These are phyloP conservation scores for Pythium plurisporium DNA, from an alignment of 352 stramenopile species.

Conservation along the genomic window DNA sequence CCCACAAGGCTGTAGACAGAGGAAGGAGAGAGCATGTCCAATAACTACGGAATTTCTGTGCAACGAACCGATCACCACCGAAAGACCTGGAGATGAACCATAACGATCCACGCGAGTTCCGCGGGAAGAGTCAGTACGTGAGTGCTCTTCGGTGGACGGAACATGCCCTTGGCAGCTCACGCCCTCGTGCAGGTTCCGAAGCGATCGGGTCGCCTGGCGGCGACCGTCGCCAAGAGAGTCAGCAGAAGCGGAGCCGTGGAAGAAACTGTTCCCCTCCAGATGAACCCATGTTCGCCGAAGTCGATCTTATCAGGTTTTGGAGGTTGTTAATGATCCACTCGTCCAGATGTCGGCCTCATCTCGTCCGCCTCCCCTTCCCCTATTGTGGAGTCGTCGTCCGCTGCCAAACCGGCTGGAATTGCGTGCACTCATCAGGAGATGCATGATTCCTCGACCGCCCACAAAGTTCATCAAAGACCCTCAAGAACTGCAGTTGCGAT, in stretches of 20 bases:
- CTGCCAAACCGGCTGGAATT: conserved; percentile 4
- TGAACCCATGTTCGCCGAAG: conserved; percentile 6
- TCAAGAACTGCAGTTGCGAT: too few relatives aligned
- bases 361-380: conserved; percentile 11
- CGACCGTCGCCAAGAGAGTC: neutral
- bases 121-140: neutral
- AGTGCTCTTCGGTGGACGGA: too few relatives aligned
- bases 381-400: conserved; percentile 9
- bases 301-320: conserved; percentile 10
- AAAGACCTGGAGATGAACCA: too few relatives aligned
- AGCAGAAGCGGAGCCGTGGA: too few relatives aligned
- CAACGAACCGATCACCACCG: neutral
- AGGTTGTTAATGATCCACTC: conserved; percentile 2
- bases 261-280: neutral
- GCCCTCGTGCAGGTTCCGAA: neutral
- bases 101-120: too few relatives aligned
- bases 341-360: neutral
- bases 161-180: too few relatives aligned
- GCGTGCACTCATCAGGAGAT: neutral
- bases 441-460: neutral
- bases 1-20: conserved; percentile 2
- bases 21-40: too few relatives aligned
- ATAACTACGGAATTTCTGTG: too few relatives aligned
- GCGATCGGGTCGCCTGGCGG: neutral
- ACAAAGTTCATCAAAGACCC: too few relatives aligned